phyloP scores from a whole-genome alignment of 345 rosid genomes.

The Eucalyptus paniculata region DNA sequence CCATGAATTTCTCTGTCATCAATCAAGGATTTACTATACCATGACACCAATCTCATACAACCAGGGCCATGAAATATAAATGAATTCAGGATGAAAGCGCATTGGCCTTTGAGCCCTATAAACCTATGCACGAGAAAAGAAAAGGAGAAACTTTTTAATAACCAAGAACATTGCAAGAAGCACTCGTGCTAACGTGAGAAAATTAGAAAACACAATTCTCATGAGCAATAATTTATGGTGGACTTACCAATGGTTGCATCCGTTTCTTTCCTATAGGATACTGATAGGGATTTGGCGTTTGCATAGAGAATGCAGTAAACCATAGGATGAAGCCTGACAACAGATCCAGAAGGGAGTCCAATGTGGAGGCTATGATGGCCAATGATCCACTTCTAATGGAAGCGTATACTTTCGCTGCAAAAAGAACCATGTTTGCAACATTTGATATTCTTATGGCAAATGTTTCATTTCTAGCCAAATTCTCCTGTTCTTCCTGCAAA shows the following conservation, averaged over 20 bases:
- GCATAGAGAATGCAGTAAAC: slow-evolving; percentile 99
- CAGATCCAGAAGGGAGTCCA: slow-evolving; percentile 98
- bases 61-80: not conserved
- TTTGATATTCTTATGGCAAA: slow-evolving; percentile 89
- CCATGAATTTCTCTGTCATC: not conserved
- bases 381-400: slow-evolving; percentile 83
- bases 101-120: not conserved
- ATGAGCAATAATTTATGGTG: not conserved
- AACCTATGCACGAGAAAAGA: not conserved
- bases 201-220: not conserved
- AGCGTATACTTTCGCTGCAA: slow-evolving; percentile 92
- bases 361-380: slow-evolving; percentile 92
- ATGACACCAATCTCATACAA: not conserved
- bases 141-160: not conserved
- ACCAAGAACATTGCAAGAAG: not conserved
- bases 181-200: not conserved
- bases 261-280: slow-evolving; percentile 97
- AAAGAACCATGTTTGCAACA: slow-evolving; percentile 86
- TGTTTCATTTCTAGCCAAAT: slow-evolving; percentile 80
- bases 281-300: slow-evolving; percentile 87
- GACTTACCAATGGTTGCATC: slow-evolving; percentile 96
- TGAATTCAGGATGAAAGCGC: too few relatives aligned
- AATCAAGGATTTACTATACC: not conserved
- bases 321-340: slow-evolving; percentile 97
- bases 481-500: slow-evolving; percentile 77